Base-by-base conservation (phyloP, 2,329 filamentous ascomycete species). In the Grosmannia clavigera region DNA sequence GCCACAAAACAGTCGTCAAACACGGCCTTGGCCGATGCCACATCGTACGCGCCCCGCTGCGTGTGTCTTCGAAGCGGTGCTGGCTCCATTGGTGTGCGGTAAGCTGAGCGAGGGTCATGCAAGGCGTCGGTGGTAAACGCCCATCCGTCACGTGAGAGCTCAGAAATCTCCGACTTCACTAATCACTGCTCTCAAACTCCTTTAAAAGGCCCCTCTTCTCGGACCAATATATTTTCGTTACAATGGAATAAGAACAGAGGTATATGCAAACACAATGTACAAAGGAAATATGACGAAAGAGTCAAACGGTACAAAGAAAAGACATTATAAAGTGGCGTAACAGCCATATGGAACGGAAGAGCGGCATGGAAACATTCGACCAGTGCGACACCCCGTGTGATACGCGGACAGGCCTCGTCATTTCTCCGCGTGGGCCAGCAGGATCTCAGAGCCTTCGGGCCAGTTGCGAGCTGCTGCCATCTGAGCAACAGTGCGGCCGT, bases 391-490 rank as follows among this genome's bases (percentile, higher is more conserved):
- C 22, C 22, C 22, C 22, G 22, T 22, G 22, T 22, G 22, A 22
- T 22, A 22, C 22, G 1, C 22, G 22, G 31, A 31, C 31, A 31
- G 31, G 16, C 19, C 7, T 5, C 19, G 22, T n/a, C 7, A 46
- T 22, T 62, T 58, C 33, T 57, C 52, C 19, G 60, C 59, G 33
- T 62, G 61, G 0, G 61, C 48, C 56, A 68, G 61, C 60, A 84
- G 67, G 55, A 82, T 75, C 50, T 74, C 68, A 5, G 76, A 74
- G 0, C 78, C 81, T 69, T 85, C 83, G 9, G 78, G 76, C 80
- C 83, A 83, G 11, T 81, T 81, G 31, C 81, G 73, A 31, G 78
- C 76, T 12, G 76, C 73, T 16, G 83, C 82, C 62, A 86, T 81
- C 64, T 86, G 81, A 14, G 79, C 70, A 3, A 84, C 79, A 0